Base-by-base conservation (phyloP, 225 moss, liverwort and hornwort species). In the Physcomitrium patens region DNA sequence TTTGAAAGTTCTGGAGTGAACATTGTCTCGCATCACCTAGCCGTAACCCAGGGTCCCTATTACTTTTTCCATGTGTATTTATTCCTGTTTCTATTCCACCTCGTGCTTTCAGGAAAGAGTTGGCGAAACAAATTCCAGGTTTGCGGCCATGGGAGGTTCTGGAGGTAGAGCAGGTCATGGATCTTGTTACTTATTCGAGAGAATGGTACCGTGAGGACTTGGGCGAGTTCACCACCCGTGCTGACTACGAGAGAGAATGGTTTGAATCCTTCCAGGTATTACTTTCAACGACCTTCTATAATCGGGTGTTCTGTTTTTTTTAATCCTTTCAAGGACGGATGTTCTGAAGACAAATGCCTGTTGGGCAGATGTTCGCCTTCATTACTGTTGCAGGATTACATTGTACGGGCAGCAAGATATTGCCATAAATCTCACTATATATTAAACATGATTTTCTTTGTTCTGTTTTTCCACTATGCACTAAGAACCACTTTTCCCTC, bases 71-170 rank as follows among this genome's bases (percentile, higher is more conserved):
- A 22, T 41, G 31, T 37, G 31, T 49, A 12, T 49, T 49, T 49
- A 12, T 14, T 5, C 49, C 3, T 49, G 49, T 2, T 3, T 0
- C 49, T 3, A 5, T 3, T 49, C 55, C 26, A 24, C 14, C 51
- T 12, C 23, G 0, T 43, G 47, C 41, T 12, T 87, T 65, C 88
- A 94, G 96, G 90, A 99, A 88, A 84, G 86, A 81, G 60, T 68
- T 99, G 69, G 93, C 95, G 2, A 93, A 86, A 74, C 91, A 99
- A 26, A 95, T 95, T 69, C 99, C 99, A 62, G 95, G 95, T 9
- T 82, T 99, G 85, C 90, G 99, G 49, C 99, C 99, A 49, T 99
- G 99, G 99, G 99, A 99, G 81, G 99, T 99, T 74, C 76, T 85
- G 53, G 95, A 99, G 57, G 95, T 95, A 28, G 99, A 99, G 77